Evolutionary conservation across 129 eudicot genomes (phyloP), one percentile per base, ranked within the genome.

Genomic region (Ambrosia artemisiifolia): DNA sequence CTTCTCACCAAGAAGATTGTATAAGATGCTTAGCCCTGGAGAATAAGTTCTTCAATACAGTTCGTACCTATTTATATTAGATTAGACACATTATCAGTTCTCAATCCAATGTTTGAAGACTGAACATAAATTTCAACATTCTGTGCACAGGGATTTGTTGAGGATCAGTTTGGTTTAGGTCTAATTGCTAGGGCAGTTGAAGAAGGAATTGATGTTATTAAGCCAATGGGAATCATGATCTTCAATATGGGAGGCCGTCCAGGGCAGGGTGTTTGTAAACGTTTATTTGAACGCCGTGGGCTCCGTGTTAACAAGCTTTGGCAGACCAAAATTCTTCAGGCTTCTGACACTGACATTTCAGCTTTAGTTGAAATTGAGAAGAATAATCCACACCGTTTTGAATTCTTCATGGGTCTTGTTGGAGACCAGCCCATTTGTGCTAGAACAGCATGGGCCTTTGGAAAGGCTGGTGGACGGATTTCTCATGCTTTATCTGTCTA

Each of bases 231-330:
- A 53, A 85, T 94, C 62, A 90, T 94, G 98, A 87, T 94, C 34
- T 94, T 94, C 72, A 94, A 94, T 76, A 90, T 94, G 98, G 98
- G 98, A 77, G 98, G 98, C 49, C 91, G 98, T 62, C 98, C 98
- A 38, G 98, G 98, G 47, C 96, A 94, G 82, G 95, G 85, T 80
- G 98, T 94, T 46, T 94, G 98, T 63, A 86, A 85, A 74, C 98
- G 96, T 30, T 79, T 94, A 79, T 94, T 94, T 84, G 92, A 90
- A 73, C 90, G 96, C 5, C 98, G 98, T 78, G 98, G 98, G 75
- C 89, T 94, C 56, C 82, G 70, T 70, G 92, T 94, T 17, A 81
- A 85, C 83, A 86, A 90, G 82, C 87, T 94, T 32, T 94, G 98
- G 98, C 98, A 90, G 77, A 94, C 98, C 35, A 94, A 90, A 75